Base-by-base conservation (phyloP, 2,329 filamentous ascomycete species). In the Diplocarpon rosae region DNA sequence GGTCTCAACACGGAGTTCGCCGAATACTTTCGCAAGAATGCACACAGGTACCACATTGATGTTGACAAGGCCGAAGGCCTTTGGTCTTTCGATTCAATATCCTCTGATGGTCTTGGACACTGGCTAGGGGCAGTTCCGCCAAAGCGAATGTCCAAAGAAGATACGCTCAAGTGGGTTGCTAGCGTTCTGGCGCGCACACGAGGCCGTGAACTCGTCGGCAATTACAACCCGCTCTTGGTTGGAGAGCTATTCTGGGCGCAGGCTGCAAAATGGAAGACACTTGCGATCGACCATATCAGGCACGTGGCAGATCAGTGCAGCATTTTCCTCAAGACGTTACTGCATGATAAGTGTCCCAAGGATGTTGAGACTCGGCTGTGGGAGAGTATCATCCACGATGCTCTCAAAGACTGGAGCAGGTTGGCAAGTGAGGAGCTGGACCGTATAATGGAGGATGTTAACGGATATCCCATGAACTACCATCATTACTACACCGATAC, bases 211-310 rank as follows among this genome's bases (percentile, higher is more conserved):
- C 53, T 69, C 2, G 43, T 59, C 2, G 65, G 66, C 9, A 64
- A 59, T 16, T 64, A 62, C 54, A 68, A 66, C 44, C 62, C 65
- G 2, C 53, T 62, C 1, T 48, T 68, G 1, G 50, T 69, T 13
- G 61, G 61, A 2, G 64, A 67, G 37, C 49, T n/a, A n/a, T n/a
- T 69, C 38, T 61, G 61, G 53, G 63, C 65, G 39, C 62, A 66
- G 46, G 63, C 61, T 3, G 51, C 49, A 2, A 55, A 56, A 27
- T 68, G 65, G 65, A 43, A 57, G 1, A 20, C 43, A 6, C 50
- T 66, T 2, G 60, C 65, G 2, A 14, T 38, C 0, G 34, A 43
- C 3, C 55, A 59, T 24, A 38, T 57, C 5, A 48, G 57, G 13
- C 10, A 33, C 8, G 47, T 58, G 3, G 51, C 44, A 5, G 16